Evolutionary conservation across 495 filamentous ascomycete species (phyloP).

Genomic region (Ascodesmis nigricans): DNA sequence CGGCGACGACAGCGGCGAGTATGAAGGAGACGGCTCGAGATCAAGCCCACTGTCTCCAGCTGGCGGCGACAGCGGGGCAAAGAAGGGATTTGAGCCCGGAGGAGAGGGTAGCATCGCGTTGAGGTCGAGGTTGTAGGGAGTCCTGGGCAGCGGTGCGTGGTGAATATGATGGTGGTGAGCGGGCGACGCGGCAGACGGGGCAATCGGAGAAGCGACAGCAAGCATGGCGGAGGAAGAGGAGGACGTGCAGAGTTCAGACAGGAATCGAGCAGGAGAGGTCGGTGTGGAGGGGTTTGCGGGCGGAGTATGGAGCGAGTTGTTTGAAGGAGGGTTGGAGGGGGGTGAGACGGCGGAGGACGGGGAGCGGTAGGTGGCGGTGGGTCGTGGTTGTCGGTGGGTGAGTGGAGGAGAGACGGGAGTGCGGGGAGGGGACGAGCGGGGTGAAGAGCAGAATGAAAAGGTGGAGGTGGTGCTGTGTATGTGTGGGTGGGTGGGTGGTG

Average conservation of each 20-base stretch:
- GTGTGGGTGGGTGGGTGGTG: neutral
- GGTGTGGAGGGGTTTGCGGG: constrained; percentile 1
- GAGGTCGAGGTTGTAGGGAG: no score
- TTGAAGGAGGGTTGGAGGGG: neutral
- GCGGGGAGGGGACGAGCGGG: constrained; percentile 1
- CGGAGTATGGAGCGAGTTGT: constrained; percentile 1
- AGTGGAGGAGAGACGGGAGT: neutral
- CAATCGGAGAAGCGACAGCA: no score
- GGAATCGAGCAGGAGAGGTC: no score
- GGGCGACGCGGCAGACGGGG: no score
- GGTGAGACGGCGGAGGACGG: constrained; percentile 1
- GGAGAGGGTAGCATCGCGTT: constrained; percentile 4
- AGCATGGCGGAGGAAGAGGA: no score
- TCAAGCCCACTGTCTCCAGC: constrained; percentile 15
- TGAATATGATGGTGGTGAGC: no score
- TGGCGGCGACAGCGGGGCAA: constrained; percentile 7
- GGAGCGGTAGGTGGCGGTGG: constrained; percentile 8
- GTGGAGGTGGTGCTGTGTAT: neutral
- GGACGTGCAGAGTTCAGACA: no score
- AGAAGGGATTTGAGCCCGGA: neutral
- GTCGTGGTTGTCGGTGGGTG: constrained; percentile 1
- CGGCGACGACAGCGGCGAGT: constrained; percentile 18
- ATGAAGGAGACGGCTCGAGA: constrained; percentile 17
- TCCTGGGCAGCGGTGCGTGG: no score
- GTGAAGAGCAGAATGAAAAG: neutral